A percentile compares a stretch with the other conserved stretches of the same genome.
These are phyloP conservation scores for Trichoderma polysporum DNA, from an alignment of 2,329 filamentous ascomycete genomes.

Conservation along the genomic window DNA sequence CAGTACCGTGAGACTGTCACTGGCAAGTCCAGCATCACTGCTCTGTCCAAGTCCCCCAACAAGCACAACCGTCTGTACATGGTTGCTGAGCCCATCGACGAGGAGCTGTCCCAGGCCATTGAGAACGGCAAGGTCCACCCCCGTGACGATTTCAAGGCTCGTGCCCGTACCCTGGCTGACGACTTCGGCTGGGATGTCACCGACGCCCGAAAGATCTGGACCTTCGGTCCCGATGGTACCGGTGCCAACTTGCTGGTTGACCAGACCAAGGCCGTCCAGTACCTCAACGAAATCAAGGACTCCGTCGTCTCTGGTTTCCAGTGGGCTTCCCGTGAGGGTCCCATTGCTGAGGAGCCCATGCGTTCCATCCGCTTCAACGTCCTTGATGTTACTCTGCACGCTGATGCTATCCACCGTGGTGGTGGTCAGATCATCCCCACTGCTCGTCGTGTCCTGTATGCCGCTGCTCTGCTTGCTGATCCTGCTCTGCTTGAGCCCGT, in stretches of 20 bases:
- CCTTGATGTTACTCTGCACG: slow-evolving; percentile 98
- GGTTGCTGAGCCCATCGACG: slow-evolving; percentile 82
- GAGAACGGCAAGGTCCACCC: slow-evolving; percentile 89
- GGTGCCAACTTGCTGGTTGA: slow-evolving; percentile 98
- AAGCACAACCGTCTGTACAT: slow-evolving; percentile 99
- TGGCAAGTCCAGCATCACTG: slow-evolving; percentile 84
- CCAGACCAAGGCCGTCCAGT: slow-evolving; percentile 99
- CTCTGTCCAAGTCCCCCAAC: slow-evolving; percentile 99
- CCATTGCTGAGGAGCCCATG: slow-evolving; percentile 97
- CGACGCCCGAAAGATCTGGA: slow-evolving; percentile 99
- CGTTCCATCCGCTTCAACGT: slow-evolving; percentile 97
- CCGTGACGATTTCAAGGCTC: slow-evolving; percentile 98
- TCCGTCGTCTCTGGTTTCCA: slow-evolving; percentile 99
- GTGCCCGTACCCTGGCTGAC: slow-evolving; percentile 93
- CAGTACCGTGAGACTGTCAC: slow-evolving; percentile 96
- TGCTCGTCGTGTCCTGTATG: slow-evolving; percentile 95
- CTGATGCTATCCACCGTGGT: slow-evolving; percentile 99
- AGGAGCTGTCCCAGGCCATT: slow-evolving; percentile 89
- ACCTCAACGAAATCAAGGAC: slow-evolving; percentile 99
- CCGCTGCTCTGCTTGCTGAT: slow-evolving; percentile 84
- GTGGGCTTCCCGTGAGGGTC: slow-evolving; percentile 97
- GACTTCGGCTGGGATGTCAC: slow-evolving; percentile 99
- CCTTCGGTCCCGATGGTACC: slow-evolving; percentile 96
- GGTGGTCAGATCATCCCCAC: slow-evolving; percentile 99
- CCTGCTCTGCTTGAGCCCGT: slow-evolving; percentile 93